Base-by-base conservation (phyloP, 2,329 filamentous ascomycete genomes). In the Ophiostoma fasciatum region DNA sequence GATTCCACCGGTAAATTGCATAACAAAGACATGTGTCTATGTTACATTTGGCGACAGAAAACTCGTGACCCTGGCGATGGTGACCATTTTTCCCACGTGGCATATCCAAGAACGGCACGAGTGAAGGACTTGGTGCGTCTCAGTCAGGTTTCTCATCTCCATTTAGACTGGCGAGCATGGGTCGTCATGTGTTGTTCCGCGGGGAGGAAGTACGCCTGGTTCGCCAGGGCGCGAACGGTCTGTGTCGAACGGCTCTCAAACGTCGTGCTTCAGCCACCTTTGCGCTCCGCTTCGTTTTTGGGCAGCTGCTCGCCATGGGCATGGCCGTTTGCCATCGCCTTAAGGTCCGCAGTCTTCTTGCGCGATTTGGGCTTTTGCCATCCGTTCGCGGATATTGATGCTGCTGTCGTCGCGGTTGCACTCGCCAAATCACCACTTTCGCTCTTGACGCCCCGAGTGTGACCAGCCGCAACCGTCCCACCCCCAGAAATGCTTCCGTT, bases 331-430 rank as follows among this genome's bases (percentile, higher is more conserved):
- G 51, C 50, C 32, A 55, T 51, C 48, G 60, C 60, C 49, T 71
- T 74, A 38, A 54, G 48, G 12, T 68, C 63, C n/a, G 46, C 47
- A 3, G 55, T 58, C 52, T 67, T 71, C 50, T 68, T 71, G 43
- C 62, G 63, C 7, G 59, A 48, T 45, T 72, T 74, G 13, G 68
- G 63, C 48, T 74, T 74, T 42, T 77, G 73, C 74, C 74, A 78
- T 3, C 56, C 62, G 22, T 57, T 50, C 7, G 35, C 36, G 17
- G 46, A n/a, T n/a, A n/a, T 50, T 11, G 7, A 30, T 5, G 22
- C 7, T 1, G 27, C 31, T 7, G 30, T 9, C 22, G 9, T 7
- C n/a, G 14, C 7, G 15, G 14, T 23, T 7, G 21, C 5, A 9
- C 23, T 17, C 3, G 13, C 19, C 12, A 28, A 20, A 7, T 37